Evolutionary conservation across 257 asterid species (phyloP), one percentile per base, ranked within the genome.

Genomic region (Haberlea rhodopensis): DNA sequence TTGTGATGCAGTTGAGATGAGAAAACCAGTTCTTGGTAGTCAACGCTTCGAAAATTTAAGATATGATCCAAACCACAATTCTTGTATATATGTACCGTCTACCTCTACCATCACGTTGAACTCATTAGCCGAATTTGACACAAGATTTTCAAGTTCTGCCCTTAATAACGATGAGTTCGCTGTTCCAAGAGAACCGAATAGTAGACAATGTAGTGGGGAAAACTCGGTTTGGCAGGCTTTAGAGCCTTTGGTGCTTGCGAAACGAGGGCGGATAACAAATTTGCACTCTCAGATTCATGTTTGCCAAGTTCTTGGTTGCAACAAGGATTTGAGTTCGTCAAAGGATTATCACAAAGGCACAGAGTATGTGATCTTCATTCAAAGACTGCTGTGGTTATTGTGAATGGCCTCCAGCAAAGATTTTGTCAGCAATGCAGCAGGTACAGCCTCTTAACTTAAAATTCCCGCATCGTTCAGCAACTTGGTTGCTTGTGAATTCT

Each of bases 361-460:
- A 85, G 71, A 78, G 96, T 88, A 8, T 88, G 96, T n/a, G 84
- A 79, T 62, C 67, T 62, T 65, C 96, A 88, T 78, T 81, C 96
- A 1, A 85, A 85, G 73, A 80, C 87, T 9, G 77, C 91, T 68
- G 72, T 75, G 24, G 96, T 88, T 53, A 53, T 85, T 21, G 91
- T 87, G 27, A 78, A 80, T 18, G 87, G 89, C 67, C 75, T 76
- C 21, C 77, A 79, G 68, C 88, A 88, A 73, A 68, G 96, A 73
- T 88, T 88, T 53, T 88, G 96, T 65, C 96, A 88, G 77, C 96
- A 88, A 73, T 88, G 96, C 70, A 88, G 96, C 87, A 78, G 94
- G 96, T 85, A 60, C 60, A 53, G 9, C 34, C 22, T 51, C 55
- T 34, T n/a, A 3, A 28, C 26, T 16, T 16, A 48, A 20, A 37